phyloP scores from a whole-genome alignment of 2,329 filamentous ascomycete species.

The Ceratocystis eucalypticola region DNA sequence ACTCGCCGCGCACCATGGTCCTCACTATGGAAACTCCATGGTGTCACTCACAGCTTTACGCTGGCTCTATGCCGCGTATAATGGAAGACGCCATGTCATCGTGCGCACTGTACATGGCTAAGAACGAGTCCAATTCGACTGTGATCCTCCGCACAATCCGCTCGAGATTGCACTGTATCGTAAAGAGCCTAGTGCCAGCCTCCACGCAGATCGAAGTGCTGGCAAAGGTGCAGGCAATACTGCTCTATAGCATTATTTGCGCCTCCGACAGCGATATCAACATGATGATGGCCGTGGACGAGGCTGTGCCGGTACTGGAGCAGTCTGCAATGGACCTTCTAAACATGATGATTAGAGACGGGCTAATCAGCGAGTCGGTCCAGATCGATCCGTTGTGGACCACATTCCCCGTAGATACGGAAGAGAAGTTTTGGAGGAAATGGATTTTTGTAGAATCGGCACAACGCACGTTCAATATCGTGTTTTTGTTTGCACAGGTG shows the following conservation, averaged over 20 bases:
- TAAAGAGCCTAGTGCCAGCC: slow-evolving; percentile 24
- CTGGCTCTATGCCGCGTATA: slow-evolving; percentile 35
- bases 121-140: slow-evolving; percentile 34
- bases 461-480: slow-evolving; percentile 37
- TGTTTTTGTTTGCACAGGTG: slow-evolving; percentile 33
- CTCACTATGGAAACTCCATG: slow-evolving; percentile 38
- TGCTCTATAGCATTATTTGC: slow-evolving; percentile 35
- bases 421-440: slow-evolving; percentile 34
- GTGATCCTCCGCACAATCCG: slow-evolving; percentile 38
- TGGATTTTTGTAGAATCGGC: slow-evolving; percentile 43
- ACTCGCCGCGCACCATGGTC: slow-evolving; percentile 37
- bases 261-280: slow-evolving; percentile 33
- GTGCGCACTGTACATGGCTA: slow-evolving; percentile 40
- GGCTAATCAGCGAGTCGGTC: background rate
- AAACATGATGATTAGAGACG: background rate
- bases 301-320: slow-evolving; percentile 21
- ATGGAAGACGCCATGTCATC: slow-evolving; percentile 41
- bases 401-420: slow-evolving; percentile 29
- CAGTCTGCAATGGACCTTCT: background rate
- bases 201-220: slow-evolving; percentile 25
- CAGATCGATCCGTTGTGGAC: background rate
- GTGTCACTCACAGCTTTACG: slow-evolving; percentile 39
- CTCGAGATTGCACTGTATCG: slow-evolving; percentile 31
- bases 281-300: slow-evolving; percentile 25
- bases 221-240: slow-evolving; percentile 31